Evolutionary conservation across 768 basidiomycete species (phyloP).

Genomic region (Leccinum arenicola): DNA sequence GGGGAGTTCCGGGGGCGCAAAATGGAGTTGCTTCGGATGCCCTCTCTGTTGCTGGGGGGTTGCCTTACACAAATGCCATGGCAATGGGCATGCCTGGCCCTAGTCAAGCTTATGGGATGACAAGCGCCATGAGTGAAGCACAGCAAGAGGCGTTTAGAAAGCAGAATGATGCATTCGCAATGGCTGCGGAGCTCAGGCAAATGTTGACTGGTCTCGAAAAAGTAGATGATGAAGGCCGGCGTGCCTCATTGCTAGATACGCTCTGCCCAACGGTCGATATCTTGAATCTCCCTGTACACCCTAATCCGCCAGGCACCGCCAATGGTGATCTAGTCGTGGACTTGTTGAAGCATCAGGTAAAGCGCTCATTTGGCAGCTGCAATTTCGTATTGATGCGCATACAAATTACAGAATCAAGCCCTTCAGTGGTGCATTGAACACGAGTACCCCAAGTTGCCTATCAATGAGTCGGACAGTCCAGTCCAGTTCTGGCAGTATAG

Average conservation of each 20-base stretch:
- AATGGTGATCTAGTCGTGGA: slow-evolving; percentile 69
- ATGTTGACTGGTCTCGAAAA: slow-evolving; percentile 69
- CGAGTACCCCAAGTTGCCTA: slow-evolving; percentile 77
- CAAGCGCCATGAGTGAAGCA: slow-evolving; percentile 27
- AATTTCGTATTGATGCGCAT: background rate
- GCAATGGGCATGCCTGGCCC: slow-evolving; percentile 22
- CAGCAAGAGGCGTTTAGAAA: slow-evolving; percentile 33
- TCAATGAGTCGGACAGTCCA: slow-evolving; percentile 60
- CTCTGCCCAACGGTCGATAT: slow-evolving; percentile 70
- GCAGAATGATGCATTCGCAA: slow-evolving; percentile 46
- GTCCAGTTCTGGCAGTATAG: slow-evolving; percentile 89
- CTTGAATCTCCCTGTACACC: slow-evolving; percentile 64
- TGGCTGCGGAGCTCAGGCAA: slow-evolving; percentile 63
- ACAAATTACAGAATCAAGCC: slow-evolving; percentile 62
- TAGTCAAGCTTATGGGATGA: slow-evolving; percentile 15
- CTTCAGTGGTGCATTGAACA: slow-evolving; percentile 81
- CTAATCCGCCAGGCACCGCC: slow-evolving; percentile 65
- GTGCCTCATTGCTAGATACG: slow-evolving; percentile 67
- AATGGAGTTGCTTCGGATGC: slow-evolving; percentile 14
- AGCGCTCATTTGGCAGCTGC: background rate
- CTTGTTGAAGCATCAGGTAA: slow-evolving; percentile 79
- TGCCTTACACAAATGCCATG: slow-evolving; percentile 15
- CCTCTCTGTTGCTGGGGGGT: slow-evolving; percentile 14
- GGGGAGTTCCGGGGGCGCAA: slow-evolving; percentile 17
- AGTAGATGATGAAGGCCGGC: slow-evolving; percentile 73